phyloP scores from a whole-genome alignment of 371 early-diverging fungal species.

The Antonospora locustae region DNA sequence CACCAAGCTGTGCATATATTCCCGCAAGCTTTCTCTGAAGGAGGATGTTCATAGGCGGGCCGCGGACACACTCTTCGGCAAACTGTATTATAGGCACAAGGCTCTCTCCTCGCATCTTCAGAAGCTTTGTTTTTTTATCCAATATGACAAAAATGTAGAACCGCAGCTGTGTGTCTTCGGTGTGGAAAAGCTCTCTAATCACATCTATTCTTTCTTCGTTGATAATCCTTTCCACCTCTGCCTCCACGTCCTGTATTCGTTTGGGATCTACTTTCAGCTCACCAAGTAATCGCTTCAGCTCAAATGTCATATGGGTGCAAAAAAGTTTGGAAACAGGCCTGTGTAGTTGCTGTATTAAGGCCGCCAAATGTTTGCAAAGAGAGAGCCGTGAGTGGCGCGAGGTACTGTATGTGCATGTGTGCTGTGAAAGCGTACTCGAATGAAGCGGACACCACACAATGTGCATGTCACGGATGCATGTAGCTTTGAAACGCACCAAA shows the following conservation, averaged over 20 bases:
- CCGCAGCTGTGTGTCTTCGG: constrained; percentile 4
- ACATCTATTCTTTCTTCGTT: not conserved
- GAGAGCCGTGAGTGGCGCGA: too few relatives aligned
- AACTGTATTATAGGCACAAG: constrained; percentile 18
- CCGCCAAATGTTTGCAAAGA: too few relatives aligned
- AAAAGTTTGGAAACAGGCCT: too few relatives aligned
- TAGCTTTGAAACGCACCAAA: too few relatives aligned
- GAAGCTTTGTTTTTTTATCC: constrained; percentile 22
- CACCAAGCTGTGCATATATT: constrained; percentile 42
- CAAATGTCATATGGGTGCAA: constrained; percentile 1
- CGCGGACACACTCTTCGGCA: constrained; percentile 6
- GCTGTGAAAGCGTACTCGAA: too few relatives aligned
- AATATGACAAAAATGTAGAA: constrained; percentile 38
- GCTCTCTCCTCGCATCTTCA: constrained; percentile 4
- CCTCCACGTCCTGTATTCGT: constrained; percentile 29
- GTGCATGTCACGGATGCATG: too few relatives aligned
- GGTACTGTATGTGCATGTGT: too few relatives aligned
- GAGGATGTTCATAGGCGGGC: not conserved
- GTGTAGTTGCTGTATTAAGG: too few relatives aligned
- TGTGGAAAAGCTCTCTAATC: constrained; percentile 4
- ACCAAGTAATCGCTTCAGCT: constrained; percentile 17
- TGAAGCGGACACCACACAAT: too few relatives aligned
- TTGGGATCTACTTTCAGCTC: constrained; percentile 15
- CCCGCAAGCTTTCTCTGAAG: constrained; percentile 9
- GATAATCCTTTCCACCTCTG: constrained; percentile 22